These are phyloP conservation scores for Ambrosia hybrid DNA, from an alignment of 140 eudicot species.

Conservation along the genomic window DNA sequence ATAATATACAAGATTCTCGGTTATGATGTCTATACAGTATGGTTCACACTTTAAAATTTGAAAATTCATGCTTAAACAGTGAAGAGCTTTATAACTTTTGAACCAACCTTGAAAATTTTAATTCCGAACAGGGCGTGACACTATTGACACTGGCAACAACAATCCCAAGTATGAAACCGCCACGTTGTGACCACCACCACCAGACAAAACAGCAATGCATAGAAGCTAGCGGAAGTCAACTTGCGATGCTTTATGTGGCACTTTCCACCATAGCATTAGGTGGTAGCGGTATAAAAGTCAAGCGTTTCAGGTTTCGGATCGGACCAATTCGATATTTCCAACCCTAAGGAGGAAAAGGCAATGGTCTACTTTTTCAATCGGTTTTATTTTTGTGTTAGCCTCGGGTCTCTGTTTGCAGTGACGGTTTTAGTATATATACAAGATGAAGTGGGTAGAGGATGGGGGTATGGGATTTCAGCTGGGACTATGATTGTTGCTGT, in stretches of 20 bases:
- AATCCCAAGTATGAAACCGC: conserved; percentile 82
- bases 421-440: conserved; percentile 83
- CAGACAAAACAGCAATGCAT: conserved; percentile 52
- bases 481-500: conserved; percentile 85
- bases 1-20: too few species aligned
- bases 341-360: conserved; percentile 76
- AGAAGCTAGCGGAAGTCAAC: conserved; percentile 72
- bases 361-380: conserved; percentile 91
- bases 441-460: conserved; percentile 90
- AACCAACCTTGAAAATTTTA: not conserved
- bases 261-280: conserved; percentile 93
- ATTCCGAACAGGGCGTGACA: conserved; percentile 61
- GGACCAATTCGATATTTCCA: conserved; percentile 76
- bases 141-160: conserved; percentile 76
- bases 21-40: not conserved
- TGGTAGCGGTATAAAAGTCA: conserved; percentile 92
- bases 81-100: not conserved
- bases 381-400: conserved; percentile 79
- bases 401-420: conserved; percentile 89
- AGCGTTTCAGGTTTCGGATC: conserved; percentile 97
- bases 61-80: not conserved
- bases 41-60: too few species aligned
- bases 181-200: conserved; percentile 55
- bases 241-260: conserved; percentile 69
- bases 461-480: conserved; percentile 93